phyloP scores from a whole-genome alignment of 202 grass and related monocot genomes.

The Zoysia matrella region DNA sequence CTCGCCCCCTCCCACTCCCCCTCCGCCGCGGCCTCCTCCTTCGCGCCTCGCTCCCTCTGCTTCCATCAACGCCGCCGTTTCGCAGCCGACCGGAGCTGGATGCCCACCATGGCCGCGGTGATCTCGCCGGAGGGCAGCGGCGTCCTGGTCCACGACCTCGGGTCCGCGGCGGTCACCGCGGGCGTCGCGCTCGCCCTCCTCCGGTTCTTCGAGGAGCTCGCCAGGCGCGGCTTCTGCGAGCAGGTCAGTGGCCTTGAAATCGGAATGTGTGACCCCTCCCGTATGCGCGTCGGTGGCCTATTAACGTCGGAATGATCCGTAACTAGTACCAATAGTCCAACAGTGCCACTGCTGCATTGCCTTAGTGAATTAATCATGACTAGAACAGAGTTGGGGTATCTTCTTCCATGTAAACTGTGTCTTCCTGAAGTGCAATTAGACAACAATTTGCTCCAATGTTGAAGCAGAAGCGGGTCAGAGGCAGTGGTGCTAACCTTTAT shows the following conservation, averaged over 20 bases:
- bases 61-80: not conserved
- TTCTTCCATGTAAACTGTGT: not conserved
- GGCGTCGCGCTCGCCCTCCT: slow-evolving; percentile 69
- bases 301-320: not conserved
- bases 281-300: not conserved
- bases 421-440: not conserved
- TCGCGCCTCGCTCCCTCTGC: not conserved
- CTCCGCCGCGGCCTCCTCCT: slow-evolving; percentile 1
- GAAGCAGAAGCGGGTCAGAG: not conserved
- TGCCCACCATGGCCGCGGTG: slow-evolving; percentile 33
- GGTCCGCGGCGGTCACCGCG: slow-evolving; percentile 53
- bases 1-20: not conserved
- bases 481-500: not conserved
- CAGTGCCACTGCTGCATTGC: not conserved
- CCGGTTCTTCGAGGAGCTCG: slow-evolving; percentile 74
- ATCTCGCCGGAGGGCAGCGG: slow-evolving; percentile 41
- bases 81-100: slow-evolving; percentile 13
- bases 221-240: slow-evolving; percentile 69
- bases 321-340: not conserved
- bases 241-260: slow-evolving; percentile 47
- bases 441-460: not conserved
- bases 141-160: slow-evolving; percentile 56
- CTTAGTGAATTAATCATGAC: not conserved
- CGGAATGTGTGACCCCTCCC: not conserved
- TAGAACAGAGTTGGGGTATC: not conserved